Base-by-base conservation (phyloP, 2,329 filamentous ascomycete species). In the Colletotrichum euphorbiae region DNA sequence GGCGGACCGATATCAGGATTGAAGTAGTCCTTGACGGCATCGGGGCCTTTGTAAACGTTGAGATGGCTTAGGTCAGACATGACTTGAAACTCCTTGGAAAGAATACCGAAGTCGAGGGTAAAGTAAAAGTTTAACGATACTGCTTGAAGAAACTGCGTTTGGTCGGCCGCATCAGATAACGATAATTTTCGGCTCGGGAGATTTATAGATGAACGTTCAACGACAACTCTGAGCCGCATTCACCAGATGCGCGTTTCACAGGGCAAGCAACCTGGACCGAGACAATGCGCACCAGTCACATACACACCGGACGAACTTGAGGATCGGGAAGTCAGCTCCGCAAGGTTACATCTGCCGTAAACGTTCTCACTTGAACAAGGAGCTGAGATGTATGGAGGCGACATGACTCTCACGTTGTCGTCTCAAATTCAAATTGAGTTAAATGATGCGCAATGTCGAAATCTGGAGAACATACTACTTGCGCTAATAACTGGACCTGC, bases 1-100 rank as follows among this genome's bases (percentile, higher is more conserved):
- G 86, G 87, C 2, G 88, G 87, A 24, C 83, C 80, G 1, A 75
- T 78, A 61, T 90, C 86, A 0, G 88, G 88, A 69, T 90, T 78
- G 71, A 88, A 89, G 75, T 89, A 90, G 19, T 88, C 77, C 52
- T 79, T 82, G 66, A 90, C 73, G 4, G 88, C 85, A 71, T 88
- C 81, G 8, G 84, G 81, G 3, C 88, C 88, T 43, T 79, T 84
- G 74, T 86, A 90, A 11, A 89, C 83, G 72, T 90, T 90, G 59
- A 82, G 76, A 31, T 66, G 72, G 59, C 78, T 79, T 15, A 55
- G 19, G 21, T 24, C 33, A 13, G 50, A 43, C 42, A 42, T 54
- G 11, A 24, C 28, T 40, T 31, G 45, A 59, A 13, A 12, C 38
- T 24, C 12, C n/a, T 13, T 19, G 31, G 40, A 4, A 8, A 51